phyloP scores from a whole-genome alignment of 495 filamentous ascomycete genomes.

The Aspergillus nanangensis region DNA sequence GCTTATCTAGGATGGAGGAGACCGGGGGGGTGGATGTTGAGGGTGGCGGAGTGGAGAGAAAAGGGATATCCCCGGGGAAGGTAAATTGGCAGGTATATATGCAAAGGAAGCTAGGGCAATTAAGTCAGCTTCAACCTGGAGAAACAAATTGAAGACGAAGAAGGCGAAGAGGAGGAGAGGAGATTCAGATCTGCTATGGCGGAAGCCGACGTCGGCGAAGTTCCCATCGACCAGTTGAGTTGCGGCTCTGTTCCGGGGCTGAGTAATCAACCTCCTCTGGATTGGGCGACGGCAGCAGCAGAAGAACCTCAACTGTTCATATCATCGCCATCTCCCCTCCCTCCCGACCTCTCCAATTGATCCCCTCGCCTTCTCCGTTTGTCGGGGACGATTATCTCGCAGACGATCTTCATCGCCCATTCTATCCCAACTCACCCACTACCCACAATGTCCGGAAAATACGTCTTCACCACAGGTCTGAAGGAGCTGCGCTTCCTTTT shows the following conservation, averaged over 20 bases:
- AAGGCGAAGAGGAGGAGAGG: too few relatives aligned
- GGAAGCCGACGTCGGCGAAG: slow-evolving; percentile 12
- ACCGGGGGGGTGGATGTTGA: slow-evolving; percentile 16
- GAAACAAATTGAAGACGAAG: too few relatives aligned
- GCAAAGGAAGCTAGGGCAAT: too few relatives aligned
- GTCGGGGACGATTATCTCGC: not conserved
- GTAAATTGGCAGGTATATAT: not conserved
- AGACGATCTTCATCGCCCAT: not conserved
- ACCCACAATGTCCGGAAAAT: slow-evolving; percentile 79
- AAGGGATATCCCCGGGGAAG: slow-evolving; percentile 9
- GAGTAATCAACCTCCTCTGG: slow-evolving; percentile 30
- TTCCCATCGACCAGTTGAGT: slow-evolving; percentile 6
- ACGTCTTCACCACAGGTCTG: slow-evolving; percentile 78
- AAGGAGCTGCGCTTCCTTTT: slow-evolving; percentile 97
- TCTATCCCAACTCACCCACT: slow-evolving; percentile 5
- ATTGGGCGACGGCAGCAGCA: slow-evolving; percentile 15
- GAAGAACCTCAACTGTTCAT: slow-evolving; percentile 4
- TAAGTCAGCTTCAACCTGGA: too few relatives aligned
- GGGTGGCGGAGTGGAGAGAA: slow-evolving; percentile 17
- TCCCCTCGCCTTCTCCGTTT: not conserved
- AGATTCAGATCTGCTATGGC: too few relatives aligned
- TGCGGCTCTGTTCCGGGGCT: slow-evolving; percentile 27
- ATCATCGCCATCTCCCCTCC: not conserved
- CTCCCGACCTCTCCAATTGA: too few relatives aligned
- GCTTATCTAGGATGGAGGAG: slow-evolving; percentile 3